Evolutionary conservation across 2,329 filamentous ascomycete genomes (phyloP).

Genomic region (Exophiala mesophila): DNA sequence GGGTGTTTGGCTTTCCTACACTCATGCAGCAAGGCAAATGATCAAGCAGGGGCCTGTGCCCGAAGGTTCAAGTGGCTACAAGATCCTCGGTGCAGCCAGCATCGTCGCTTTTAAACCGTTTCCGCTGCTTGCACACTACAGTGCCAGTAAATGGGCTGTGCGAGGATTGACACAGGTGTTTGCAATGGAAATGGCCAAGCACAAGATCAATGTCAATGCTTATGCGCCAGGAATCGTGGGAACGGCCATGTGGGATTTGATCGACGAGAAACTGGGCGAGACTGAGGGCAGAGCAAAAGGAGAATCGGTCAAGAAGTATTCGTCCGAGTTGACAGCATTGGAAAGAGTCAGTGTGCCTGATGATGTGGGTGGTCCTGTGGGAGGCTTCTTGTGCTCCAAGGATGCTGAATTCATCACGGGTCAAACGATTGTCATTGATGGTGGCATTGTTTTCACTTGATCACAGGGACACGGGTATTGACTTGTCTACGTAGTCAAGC

Average conservation of each 20-base stretch:
- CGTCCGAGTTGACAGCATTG: slow-evolving; percentile 51
- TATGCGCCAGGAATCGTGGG: slow-evolving; percentile 65
- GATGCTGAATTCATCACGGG: slow-evolving; percentile 62
- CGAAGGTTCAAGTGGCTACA: slow-evolving; percentile 34
- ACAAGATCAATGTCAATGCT: slow-evolving; percentile 62
- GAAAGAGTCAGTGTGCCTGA: slow-evolving; percentile 56
- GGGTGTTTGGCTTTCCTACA: slow-evolving; percentile 62
- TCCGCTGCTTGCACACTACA: slow-evolving; percentile 57
- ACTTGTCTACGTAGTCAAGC: no score
- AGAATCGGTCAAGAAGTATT: slow-evolving; percentile 53
- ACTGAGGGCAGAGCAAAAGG: slow-evolving; percentile 48
- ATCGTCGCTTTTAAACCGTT: slow-evolving; percentile 56
- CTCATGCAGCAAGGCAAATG: slow-evolving; percentile 59
- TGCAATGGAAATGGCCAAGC: slow-evolving; percentile 59
- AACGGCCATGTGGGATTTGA: slow-evolving; percentile 64
- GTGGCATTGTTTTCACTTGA: slow-evolving; percentile 49
- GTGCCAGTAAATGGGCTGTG: slow-evolving; percentile 62
- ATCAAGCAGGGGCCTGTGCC: slow-evolving; percentile 53
- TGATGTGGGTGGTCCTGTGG: slow-evolving; percentile 60
- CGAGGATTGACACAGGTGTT: slow-evolving; percentile 62
- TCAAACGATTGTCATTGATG: slow-evolving; percentile 60
- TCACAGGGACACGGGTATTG: no score
- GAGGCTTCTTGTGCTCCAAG: slow-evolving; percentile 51
- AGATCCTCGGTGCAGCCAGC: slow-evolving; percentile 50
- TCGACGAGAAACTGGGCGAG: slow-evolving; percentile 57